Conservation (phyloP, 768 basidiomycete species). For the Leccinum disarticulatum region DNA sequence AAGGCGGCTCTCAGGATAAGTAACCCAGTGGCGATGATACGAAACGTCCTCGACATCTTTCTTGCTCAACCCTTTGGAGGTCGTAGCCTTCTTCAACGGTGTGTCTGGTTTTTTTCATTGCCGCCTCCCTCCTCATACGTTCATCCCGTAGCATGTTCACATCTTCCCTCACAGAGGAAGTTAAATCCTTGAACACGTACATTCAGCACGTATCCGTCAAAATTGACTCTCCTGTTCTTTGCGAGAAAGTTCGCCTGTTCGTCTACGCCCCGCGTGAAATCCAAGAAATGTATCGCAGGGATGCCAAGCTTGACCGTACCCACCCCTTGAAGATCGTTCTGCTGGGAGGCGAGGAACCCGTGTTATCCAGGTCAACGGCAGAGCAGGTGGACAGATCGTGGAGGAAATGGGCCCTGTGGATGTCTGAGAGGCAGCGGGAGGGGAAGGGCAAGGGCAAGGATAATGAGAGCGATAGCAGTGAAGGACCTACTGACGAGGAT, state of each 20-base stretch:
- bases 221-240: constrained; percentile 84
- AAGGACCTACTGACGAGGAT: constrained; percentile 91
- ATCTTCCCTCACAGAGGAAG: constrained; percentile 87
- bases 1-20: constrained; percentile 89
- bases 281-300: constrained; percentile 75
- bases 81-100: constrained; percentile 88
- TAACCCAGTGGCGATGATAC: constrained; percentile 96
- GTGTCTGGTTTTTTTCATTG: constrained; percentile 9
- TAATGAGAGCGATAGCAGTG: constrained; percentile 77
- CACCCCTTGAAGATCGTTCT: constrained; percentile 80
- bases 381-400: constrained; percentile 77
- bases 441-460: constrained; percentile 18
- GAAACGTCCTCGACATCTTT: constrained; percentile 89
- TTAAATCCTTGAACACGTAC: constrained; percentile 79
- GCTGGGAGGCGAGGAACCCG: constrained; percentile 73
- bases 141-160: constrained; percentile 81
- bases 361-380: constrained; percentile 74
- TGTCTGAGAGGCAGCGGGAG: constrained; percentile 55
- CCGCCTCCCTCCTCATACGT: constrained; percentile 10
- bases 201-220: constrained; percentile 86
- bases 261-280: constrained; percentile 87
- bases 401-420: constrained; percentile 76
- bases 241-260: constrained; percentile 83
- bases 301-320: constrained; percentile 73
- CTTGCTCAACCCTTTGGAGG: constrained; percentile 97